Evolutionary conservation across 2,329 filamentous ascomycete species (phyloP), one percentile per base, ranked within the genome.

Genomic region (Curvularia spicifera): DNA sequence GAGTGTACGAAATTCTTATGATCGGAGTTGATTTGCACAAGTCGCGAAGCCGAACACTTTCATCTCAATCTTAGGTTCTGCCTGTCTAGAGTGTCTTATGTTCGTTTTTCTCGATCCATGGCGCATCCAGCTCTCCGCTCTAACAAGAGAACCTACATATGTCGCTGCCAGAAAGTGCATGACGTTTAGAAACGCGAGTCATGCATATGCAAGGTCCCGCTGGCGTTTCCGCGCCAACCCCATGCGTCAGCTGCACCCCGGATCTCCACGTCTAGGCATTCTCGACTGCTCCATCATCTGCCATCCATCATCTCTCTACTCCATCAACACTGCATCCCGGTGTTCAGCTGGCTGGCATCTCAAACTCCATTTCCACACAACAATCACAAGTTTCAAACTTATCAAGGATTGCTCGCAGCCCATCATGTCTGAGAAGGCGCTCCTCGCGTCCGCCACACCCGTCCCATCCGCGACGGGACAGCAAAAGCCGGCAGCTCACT

Each of bases 281-380:
- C 51, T 48, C 59, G 47, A 45, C 51, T 51, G 31, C 57, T 47
- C 53, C 55, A 57, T 56, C 57, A 10, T 18, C 35, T 37, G 35
- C 7, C 35, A 47, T 49, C 50, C 57, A 8, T 56, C 46, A 52
- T 57, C 59, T 54, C 40, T 52, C 33, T 12, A 26, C 31, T 40
- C 39, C 48, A 44, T 54, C 60, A 60, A 53, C 57, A 57, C 49
- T 24, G 6, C 45, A 46, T 44, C 47, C 51, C 37, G 58, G 47
- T 68, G 65, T 53, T 63, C 68, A 68, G 65, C 65, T 65, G 68
- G 66, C 68, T 70, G 66, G 58, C 61, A 67, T 64, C 55, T 13
- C 12, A n/a, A 18, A 22, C 29, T 22, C 18, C 10, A 22, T 47
- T 31, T 24, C 18, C 5, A 33, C 9, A 18, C 44, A 10, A 13